Percentiles rank a stretch among this genome's conserved stretches.
Conservation (phyloP, 306 rosid species). For the Trifolium subterraneum region DNA sequence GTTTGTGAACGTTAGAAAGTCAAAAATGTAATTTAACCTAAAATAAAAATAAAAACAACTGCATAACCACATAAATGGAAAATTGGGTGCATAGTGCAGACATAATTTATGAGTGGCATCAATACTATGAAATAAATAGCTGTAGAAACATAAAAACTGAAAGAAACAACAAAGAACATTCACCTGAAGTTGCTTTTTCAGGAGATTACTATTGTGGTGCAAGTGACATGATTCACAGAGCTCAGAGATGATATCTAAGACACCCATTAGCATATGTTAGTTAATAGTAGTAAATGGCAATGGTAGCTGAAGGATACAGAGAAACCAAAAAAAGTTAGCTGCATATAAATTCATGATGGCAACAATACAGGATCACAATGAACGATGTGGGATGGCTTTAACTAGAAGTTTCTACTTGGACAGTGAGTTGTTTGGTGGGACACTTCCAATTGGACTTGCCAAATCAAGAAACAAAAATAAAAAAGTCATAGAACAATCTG, state of each 20-base stretch:
- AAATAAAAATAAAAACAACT: too few relatives aligned
- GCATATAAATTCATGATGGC: neutral
- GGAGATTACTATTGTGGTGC: neutral
- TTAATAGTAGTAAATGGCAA: neutral
- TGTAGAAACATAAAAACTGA: too few relatives aligned
- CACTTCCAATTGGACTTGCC: neutral
- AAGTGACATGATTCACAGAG: neutral
- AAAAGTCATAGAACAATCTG: neutral
- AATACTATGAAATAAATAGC: too few relatives aligned
- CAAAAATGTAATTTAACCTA: too few relatives aligned
- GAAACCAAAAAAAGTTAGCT: too few relatives aligned
- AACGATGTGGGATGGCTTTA: neutral
- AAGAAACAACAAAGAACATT: too few relatives aligned
- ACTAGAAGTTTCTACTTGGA: neutral
- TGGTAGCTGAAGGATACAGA: neutral
- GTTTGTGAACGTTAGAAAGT: too few relatives aligned
- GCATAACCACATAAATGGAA: too few relatives aligned
- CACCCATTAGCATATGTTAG: neutral
- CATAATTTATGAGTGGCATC: too few relatives aligned
- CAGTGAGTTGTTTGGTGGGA: neutral
- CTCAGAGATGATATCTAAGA: neutral
- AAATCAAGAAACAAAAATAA: neutral
- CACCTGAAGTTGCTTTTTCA: neutral
- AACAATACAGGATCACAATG: neutral
- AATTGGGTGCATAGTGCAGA: too few relatives aligned